Percentiles rank a stretch among this genome's conserved stretches.
phyloP scores from a whole-genome alignment of 345 rosid genomes.

The Arabidopsis suecica region DNA sequence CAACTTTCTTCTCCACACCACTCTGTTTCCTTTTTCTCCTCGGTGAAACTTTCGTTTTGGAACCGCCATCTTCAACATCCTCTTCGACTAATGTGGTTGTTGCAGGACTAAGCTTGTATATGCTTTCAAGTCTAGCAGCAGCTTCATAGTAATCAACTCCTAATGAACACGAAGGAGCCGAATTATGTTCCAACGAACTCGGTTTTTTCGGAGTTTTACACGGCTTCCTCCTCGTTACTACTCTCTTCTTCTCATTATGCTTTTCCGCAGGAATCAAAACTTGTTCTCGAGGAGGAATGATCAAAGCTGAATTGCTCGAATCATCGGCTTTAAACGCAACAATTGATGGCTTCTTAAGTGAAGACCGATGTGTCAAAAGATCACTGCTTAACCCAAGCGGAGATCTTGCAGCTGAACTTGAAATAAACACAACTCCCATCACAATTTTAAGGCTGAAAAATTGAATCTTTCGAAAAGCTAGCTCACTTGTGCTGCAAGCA shows the following conservation, averaged over 20 bases:
- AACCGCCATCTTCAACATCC: slow-evolving; percentile 37
- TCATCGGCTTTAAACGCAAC: slow-evolving; percentile 79
- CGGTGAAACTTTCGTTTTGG: slow-evolving; percentile 41
- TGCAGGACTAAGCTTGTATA: slow-evolving; percentile 78
- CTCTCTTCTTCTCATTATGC: slow-evolving; percentile 45
- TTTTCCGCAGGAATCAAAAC: slow-evolving; percentile 54
- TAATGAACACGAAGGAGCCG: slow-evolving; percentile 48
- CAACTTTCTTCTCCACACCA: slow-evolving; percentile 48
- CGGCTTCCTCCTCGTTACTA: slow-evolving; percentile 53
- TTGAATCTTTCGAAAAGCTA: slow-evolving; percentile 20
- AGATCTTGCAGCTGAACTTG: slow-evolving; percentile 82
- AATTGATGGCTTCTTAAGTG: slow-evolving; percentile 56
- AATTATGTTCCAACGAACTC: slow-evolving; percentile 43
- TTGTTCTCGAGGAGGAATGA: slow-evolving; percentile 55
- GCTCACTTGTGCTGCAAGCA: slow-evolving; percentile 22
- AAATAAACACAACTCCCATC: slow-evolving; percentile 89
- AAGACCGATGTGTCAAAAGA: slow-evolving; percentile 48
- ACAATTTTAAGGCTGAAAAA: slow-evolving; percentile 48
- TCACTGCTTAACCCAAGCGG: slow-evolving; percentile 62
- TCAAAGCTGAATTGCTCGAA: slow-evolving; percentile 52
- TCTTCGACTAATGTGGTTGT: slow-evolving; percentile 47
- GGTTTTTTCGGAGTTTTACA: slow-evolving; percentile 46
- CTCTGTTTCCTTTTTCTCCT: slow-evolving; percentile 55
- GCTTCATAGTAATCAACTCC: slow-evolving; percentile 88
- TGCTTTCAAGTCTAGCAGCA: slow-evolving; percentile 83